Base-by-base conservation (phyloP, 768 basidiomycete genomes). In the Terana coerulea region DNA sequence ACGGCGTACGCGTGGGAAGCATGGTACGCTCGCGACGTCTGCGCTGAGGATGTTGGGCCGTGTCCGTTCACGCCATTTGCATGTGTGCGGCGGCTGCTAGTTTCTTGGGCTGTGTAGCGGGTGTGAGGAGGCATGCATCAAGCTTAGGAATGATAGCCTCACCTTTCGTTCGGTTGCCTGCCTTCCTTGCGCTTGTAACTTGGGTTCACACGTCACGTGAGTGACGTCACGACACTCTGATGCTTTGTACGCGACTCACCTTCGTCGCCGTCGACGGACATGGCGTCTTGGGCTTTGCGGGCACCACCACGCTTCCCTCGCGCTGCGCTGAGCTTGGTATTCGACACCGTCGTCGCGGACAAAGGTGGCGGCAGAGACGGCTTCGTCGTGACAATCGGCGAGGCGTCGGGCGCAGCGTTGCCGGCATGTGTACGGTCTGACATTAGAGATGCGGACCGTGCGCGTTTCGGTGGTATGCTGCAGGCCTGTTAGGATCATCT, bases 1-100 rank as follows among this genome's bases (percentile, higher is more conserved):
- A 88, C 81, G 40, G 78, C 86, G 64, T 87, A 88, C 21, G 83
- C 85, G 75, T 89, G 88, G 54, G 85, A 82, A 69, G 84, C 85
- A 61, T 81, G 84, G 66, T 88, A 88, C 52, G 86, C 81, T 53
- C 84, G 79, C 48, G 84, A 76, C 53, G 61, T 55, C 8, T 59
- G 57, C 12, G 52, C 31, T 35, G 69, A 67, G 49, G 69, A 65
- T 48, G 74, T 69, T 21, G 68, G 71, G 47, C 61, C 65, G 47
- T 62, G 59, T 33, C 70, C 74, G 47, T 67, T 68, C 29, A 63
- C 58, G 14, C 63, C 52, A 45, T 67, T 67, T 22, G 64, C 60
- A 58, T 78, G 77, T 61, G 74, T 75, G 50, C 85, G 78, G 55
- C 78, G 75, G 49, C 64, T 73, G 24, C 67, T 70, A 55, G 70